Base-by-base conservation (phyloP, 805 yeast species). In the Jamesozyma lodderae region DNA sequence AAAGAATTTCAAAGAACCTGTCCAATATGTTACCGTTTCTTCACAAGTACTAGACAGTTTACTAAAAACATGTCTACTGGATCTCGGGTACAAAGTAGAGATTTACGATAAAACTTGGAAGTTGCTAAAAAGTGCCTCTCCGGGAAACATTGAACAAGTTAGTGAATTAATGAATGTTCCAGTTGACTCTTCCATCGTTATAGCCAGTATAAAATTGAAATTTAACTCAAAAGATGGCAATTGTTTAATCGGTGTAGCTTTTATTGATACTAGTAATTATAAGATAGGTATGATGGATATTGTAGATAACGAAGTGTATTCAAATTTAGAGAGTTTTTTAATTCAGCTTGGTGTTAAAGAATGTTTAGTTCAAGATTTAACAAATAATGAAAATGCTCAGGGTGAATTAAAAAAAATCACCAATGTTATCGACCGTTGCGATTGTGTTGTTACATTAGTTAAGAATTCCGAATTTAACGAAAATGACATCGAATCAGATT, bases 341-440 rank as follows among this genome's bases (percentile, higher is more conserved):
- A 81, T 92, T 48, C 99, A 92, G 58, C 65, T 87, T 25, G 95
- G 95, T 16, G 85, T 87, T 6, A 84, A 81, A 51, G 98, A 92
- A 55, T 79, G 86, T 29, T 55, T 92, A 13, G 50, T 90, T 5
- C 79, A 81, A 10, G 62, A 59, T 35, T 32, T 51, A 13, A 39
- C 51, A 6, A 47, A 47, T 29, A 51, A 51, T 37, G 52, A 54
- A 28, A 44, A 36, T 26, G 34, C 42, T 19, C 31, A 37, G 6
- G 41, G 38, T 4, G 90, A 81, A 41, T 61, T 72, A 35, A 67
- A 69, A 33, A 87, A 86, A 55, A 65, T 90, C 38, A 64, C 65
- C 17, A 83, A 79, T 45, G 79, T 85, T 17, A 67, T 90, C 44
- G 83, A 82, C 49, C 73, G 90, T 39, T 86, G 94, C 46, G 85